Conservation (phyloP, 257 asterid genomes). For the Rubia yunnanensis region DNA sequence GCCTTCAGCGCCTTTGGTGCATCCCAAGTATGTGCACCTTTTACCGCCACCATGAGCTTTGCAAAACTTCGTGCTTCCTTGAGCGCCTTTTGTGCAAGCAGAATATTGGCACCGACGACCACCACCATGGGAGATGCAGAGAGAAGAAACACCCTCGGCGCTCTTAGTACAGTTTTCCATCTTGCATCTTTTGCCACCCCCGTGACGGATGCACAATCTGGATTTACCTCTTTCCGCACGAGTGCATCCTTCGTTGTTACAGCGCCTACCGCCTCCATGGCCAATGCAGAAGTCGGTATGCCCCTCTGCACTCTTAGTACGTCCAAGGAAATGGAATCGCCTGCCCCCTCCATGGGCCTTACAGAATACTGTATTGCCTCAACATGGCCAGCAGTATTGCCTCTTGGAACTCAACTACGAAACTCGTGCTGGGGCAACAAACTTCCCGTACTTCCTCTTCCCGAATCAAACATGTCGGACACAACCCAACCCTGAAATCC, state of each 20-base stretch:
- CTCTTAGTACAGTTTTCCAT: conserved; percentile 43
- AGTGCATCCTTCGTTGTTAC: conserved; percentile 40
- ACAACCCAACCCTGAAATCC: too few relatives aligned
- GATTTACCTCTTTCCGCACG: conserved; percentile 60
- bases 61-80: conserved; percentile 52
- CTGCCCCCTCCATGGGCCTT: conserved; percentile 59
- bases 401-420: too few relatives aligned
- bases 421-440: too few relatives aligned
- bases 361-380: conserved; percentile 49
- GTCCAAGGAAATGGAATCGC: conserved; percentile 50
- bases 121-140: conserved; percentile 67
- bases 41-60: conserved; percentile 68
- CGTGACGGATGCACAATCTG: conserved; percentile 53
- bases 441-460: too few relatives aligned
- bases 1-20: conserved; percentile 68
- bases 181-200: conserved; percentile 64
- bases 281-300: conserved; percentile 49
- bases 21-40: conserved; percentile 45
- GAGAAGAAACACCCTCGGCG: conserved; percentile 50
- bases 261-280: conserved; percentile 60
- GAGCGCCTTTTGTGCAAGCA: conserved; percentile 51
- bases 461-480: too few relatives aligned
- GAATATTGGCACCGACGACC: conserved; percentile 53
- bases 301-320: conserved; percentile 65
- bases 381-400: too few relatives aligned